A percentile compares a stretch with the other conserved stretches of the same genome.
Conservation (phyloP, 2,329 filamentous ascomycete species). For the Verticillium isaacii region DNA sequence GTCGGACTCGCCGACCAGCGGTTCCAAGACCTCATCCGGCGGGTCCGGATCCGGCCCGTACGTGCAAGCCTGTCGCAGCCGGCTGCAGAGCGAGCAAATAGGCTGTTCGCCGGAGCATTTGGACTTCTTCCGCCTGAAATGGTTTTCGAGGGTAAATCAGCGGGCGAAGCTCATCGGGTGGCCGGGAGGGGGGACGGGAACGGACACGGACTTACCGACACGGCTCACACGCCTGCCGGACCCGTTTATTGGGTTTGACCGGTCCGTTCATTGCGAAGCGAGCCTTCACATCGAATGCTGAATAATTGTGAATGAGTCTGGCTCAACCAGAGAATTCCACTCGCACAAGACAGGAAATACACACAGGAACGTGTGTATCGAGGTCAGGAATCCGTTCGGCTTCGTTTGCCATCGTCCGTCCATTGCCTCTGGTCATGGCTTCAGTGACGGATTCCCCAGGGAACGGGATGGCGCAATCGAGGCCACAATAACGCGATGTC, state of each 20-base stretch:
- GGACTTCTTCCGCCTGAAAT: neutral
- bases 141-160: neutral
- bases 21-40: neutral
- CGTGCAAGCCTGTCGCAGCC: neutral
- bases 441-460: no score
- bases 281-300: no score
- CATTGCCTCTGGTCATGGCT: no score
- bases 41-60: neutral
- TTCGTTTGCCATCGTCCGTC: no score
- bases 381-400: no score
- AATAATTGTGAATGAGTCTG: no score
- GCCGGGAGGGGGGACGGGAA: neutral
- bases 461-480: no score
- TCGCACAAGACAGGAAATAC: no score
- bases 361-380: no score
- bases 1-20: neutral
- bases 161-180: neutral
- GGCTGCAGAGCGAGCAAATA: neutral
- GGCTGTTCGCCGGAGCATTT: neutral
- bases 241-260: neutral
- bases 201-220: neutral
- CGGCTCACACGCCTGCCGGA: neutral
- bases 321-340: no score
- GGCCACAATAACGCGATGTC: neutral
- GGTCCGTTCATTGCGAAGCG: neutral